Evolutionary conservation across 371 early-diverging fungal species (phyloP).

Genomic region (Thermomucor indicae-seudaticae): DNA sequence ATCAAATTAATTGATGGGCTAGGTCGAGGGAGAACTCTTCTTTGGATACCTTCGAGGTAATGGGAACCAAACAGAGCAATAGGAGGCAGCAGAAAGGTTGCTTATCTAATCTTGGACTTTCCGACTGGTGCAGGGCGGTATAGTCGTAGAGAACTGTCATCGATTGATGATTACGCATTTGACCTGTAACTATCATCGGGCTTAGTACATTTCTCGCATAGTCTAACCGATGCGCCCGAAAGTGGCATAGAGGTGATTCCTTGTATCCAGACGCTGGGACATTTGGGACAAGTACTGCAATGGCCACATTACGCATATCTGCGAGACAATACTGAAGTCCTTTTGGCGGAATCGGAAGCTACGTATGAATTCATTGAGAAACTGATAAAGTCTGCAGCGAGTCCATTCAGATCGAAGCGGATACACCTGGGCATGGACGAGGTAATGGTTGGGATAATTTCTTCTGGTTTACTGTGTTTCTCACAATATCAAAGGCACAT

Average conservation of each 20-base stretch:
- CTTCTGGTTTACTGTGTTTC: neutral
- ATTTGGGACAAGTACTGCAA: constrained; percentile 85
- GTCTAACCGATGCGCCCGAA: neutral
- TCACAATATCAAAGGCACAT: constrained; percentile 44
- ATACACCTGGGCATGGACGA: constrained; percentile 91
- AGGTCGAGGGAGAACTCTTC: constrained; percentile 73
- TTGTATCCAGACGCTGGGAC: constrained; percentile 89
- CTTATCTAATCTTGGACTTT: neutral
- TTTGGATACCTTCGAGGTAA: constrained; percentile 80
- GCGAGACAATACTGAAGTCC: constrained; percentile 78
- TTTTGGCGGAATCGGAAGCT: constrained; percentile 64
- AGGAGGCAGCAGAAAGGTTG: no score
- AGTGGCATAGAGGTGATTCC: constrained; percentile 86
- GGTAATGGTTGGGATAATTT: constrained; percentile 14
- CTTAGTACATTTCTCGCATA: neutral
- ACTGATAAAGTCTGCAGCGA: constrained; percentile 59
- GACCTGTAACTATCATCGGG: constrained; percentile 42
- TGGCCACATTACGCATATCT: constrained; percentile 79
- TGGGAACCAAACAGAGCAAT: no score
- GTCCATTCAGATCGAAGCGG: constrained; percentile 69
- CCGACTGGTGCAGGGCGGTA: constrained; percentile 46
- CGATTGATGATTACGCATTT: constrained; percentile 76
- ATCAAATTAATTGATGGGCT: neutral
- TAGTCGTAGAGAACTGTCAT: constrained; percentile 60
- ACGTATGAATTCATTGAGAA: constrained; percentile 79